These are phyloP conservation scores for Prinsepia uniflora DNA, from an alignment of 306 rosid species.

Conservation along the genomic window DNA sequence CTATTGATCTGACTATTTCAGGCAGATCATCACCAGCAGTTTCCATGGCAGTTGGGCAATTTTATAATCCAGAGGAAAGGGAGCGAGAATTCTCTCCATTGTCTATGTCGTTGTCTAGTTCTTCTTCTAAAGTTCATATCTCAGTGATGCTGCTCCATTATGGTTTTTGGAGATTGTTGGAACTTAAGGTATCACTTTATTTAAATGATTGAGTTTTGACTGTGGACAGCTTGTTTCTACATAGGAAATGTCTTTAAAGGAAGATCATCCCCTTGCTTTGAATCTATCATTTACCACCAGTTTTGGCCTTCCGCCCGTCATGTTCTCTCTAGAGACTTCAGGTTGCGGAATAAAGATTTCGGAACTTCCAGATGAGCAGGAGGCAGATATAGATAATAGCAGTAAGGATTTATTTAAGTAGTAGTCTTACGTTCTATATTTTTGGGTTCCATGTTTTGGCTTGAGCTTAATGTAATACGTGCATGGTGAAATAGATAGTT, in stretches of 20 bases:
- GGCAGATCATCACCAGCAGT: constrained; percentile 99
- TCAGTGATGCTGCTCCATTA: constrained; percentile 15
- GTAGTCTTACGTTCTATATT: constrained; percentile 22
- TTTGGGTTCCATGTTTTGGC: neutral
- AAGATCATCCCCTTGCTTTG: constrained; percentile 83
- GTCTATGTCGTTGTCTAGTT: constrained; percentile 67
- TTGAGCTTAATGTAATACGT: neutral
- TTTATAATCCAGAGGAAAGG: constrained; percentile 86
- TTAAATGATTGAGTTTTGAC: constrained; percentile 16
- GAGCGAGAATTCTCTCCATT: constrained; percentile 62
- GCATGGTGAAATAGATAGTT: neutral
- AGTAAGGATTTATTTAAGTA: constrained; percentile 42
- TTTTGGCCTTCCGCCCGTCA: constrained; percentile 87
- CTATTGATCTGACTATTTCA: constrained; percentile 76
- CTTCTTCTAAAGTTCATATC: constrained; percentile 66
- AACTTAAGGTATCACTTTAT: constrained; percentile 6
- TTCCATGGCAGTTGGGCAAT: constrained; percentile 99
- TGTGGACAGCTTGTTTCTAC: constrained; percentile 23
- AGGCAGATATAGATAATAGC: constrained; percentile 64
- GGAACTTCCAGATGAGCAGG: constrained; percentile 76
- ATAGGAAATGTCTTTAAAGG: constrained; percentile 76
- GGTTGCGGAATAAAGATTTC: constrained; percentile 82
- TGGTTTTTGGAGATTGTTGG: neutral
- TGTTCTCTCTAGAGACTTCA: constrained; percentile 68
- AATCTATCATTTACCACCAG: constrained; percentile 72